Conservation (phyloP, 192 early-diverging fungal species). For the Entophlyctis helioformis region DNA sequence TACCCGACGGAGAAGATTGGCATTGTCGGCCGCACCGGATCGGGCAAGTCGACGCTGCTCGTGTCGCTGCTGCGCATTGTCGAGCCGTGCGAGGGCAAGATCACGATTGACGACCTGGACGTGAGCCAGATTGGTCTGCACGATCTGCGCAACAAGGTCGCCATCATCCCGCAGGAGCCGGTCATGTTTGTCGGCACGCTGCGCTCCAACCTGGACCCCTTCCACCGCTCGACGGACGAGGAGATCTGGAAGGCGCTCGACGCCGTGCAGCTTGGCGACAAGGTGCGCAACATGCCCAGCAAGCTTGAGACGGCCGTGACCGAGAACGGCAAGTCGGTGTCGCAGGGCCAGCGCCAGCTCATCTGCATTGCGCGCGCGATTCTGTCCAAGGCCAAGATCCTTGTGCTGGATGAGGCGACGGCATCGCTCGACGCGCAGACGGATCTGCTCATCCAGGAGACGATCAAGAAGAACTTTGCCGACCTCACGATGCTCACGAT, state of each 20-base stretch:
- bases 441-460: constrained; percentile 35
- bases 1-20: too few relatives aligned
- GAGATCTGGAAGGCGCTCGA: constrained; percentile 46
- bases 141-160: constrained; percentile 45
- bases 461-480: constrained; percentile 32
- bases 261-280: constrained; percentile 18
- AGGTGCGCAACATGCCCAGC: constrained; percentile 6
- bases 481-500: constrained; percentile 48
- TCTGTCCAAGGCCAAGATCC: constrained; percentile 8
- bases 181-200: constrained; percentile 51
- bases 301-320: constrained; percentile 21
- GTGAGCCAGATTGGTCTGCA: constrained; percentile 39
- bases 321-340: constrained; percentile 63
- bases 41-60: constrained; percentile 14
- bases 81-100: constrained; percentile 17
- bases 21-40: too few relatives aligned
- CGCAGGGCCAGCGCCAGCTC: constrained; percentile 67
- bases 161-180: constrained; percentile 72
- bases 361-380: constrained; percentile 22
- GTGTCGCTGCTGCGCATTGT: constrained; percentile 21
- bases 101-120: constrained; percentile 54
- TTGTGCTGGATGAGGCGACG: constrained; percentile 43
- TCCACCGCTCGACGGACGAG: constrained; percentile 26
- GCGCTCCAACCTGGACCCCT: constrained; percentile 69
- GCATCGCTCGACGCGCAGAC: constrained; percentile 37